Conservation (phyloP, 208 protist species). For the Crithidia brevicula region DNA sequence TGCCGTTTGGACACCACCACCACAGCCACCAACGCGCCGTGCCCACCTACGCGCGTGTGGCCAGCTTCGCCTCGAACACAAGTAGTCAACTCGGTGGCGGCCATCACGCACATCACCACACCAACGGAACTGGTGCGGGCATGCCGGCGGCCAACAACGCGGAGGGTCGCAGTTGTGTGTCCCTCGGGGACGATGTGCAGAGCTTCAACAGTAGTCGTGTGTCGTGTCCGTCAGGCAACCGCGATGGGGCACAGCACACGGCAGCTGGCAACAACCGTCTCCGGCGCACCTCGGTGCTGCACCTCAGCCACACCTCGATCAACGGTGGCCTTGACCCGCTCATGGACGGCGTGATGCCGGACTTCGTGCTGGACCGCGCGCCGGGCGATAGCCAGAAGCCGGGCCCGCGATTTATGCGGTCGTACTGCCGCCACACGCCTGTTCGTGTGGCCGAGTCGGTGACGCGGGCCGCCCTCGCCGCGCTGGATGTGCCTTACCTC, state of each 20-base stretch:
- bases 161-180: slow-evolving; percentile 10
- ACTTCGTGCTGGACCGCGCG: slow-evolving; percentile 33
- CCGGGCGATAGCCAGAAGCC: slow-evolving; percentile 5
- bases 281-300: slow-evolving; percentile 31
- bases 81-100: slow-evolving; percentile 20
- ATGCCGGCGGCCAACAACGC: neutral
- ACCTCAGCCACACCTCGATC: slow-evolving; percentile 31
- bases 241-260: slow-evolving; percentile 4
- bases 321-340: slow-evolving; percentile 30
- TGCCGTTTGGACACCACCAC: neutral
- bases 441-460: slow-evolving; percentile 39
- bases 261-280: slow-evolving; percentile 11
- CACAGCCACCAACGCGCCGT: neutral
- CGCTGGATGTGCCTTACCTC: slow-evolving; percentile 49
- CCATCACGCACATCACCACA: neutral
- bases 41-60: neutral
- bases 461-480: slow-evolving; percentile 31
- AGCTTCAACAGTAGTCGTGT: slow-evolving; percentile 25
- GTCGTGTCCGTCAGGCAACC: slow-evolving; percentile 16
- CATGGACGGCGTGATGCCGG: slow-evolving; percentile 33
- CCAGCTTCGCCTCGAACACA: slow-evolving; percentile 25
- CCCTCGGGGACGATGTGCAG: slow-evolving; percentile 23
- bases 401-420: slow-evolving; percentile 51
- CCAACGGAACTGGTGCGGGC: neutral
- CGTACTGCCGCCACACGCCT: slow-evolving; percentile 43